Base-by-base conservation (phyloP, 2,329 filamentous ascomycete species). In the Paraphoma chrysanthemicola region DNA sequence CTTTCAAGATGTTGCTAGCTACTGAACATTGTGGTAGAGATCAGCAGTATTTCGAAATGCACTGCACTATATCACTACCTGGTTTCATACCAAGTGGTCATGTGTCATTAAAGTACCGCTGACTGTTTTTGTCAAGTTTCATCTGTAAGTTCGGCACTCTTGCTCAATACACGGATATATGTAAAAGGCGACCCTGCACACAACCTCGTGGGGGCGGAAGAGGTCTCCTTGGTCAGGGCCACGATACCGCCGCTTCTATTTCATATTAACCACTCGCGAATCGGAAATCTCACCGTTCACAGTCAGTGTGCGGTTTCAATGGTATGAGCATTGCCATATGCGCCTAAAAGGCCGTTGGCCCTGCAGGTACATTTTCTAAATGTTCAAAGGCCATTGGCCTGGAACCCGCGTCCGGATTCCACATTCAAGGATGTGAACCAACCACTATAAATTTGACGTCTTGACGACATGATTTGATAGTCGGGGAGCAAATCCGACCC, bases 381-480 rank as follows among this genome's bases (percentile, higher is more conserved):
- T 36, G 10, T 3, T 7, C 10, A 36, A 36, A 8, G 10, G 11
- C 16, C 14, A 42, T 42, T 42, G 39, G 39, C 16, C 39, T 16
- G 39, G 39, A 17, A 16, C 39, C 11, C 8, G 14, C 8, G 8
- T 42, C 39, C 39, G 39, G 11, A 42, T n/a, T 16, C 10, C n/a
- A 42, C 16, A 42, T 42, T 42, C 16, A 8, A 9, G 10, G 16
- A 9, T 9, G 8, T n/a, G n/a, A 28, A 29, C 54, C 54, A 53
- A 53, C 39, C 50, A 49, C 8, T 8, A 42, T 29, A 48, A 31
- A 36, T 28, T 12, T 33, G 12, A 44, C 45, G 29, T 53, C 17
- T 28, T 47, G 45, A 46, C 33, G 31, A 44, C 41, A 44, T 42
- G 33, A 56, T 55, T 55, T 55, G 52, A 49, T 36, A 33, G 23